Evolutionary conservation across 257 asterid genomes (phyloP).

Genomic region (Solanum ossicruentum): DNA sequence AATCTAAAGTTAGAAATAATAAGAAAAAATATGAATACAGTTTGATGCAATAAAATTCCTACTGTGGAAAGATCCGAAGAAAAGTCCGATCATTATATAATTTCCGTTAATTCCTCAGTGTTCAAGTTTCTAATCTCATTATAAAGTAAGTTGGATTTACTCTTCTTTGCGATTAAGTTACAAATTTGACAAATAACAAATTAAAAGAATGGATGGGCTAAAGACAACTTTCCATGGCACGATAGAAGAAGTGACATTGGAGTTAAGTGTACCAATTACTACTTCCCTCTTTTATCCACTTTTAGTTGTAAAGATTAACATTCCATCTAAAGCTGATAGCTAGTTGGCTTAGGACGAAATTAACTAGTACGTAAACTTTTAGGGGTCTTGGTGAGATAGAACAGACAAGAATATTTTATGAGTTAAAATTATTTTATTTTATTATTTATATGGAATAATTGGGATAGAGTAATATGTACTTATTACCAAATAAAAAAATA

Average conservation of each 20-base stretch:
- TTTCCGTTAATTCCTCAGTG: background rate
- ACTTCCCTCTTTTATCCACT: background rate
- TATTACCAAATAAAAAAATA: too few species aligned
- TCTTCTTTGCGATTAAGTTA: background rate
- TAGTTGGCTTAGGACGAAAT: background rate
- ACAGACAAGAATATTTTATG: background rate
- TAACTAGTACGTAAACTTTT: background rate
- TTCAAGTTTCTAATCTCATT: background rate
- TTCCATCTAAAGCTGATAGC: background rate
- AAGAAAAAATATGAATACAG: too few species aligned
- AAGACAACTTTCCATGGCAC: background rate
- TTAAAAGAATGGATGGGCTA: background rate
- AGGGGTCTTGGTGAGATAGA: background rate
- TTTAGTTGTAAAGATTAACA: background rate
- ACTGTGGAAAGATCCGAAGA: too few species aligned
- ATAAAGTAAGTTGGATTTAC: background rate
- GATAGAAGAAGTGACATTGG: background rate
- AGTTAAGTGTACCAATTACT: background rate
- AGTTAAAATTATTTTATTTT: background rate
- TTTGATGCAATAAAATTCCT: too few species aligned
- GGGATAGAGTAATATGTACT: too few species aligned
- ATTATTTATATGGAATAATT: too few species aligned
- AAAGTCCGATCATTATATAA: too few species aligned
- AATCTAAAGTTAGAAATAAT: background rate
- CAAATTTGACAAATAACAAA: background rate